phyloP scores from a whole-genome alignment of 257 asterid genomes.

The Mentha longifolia region DNA sequence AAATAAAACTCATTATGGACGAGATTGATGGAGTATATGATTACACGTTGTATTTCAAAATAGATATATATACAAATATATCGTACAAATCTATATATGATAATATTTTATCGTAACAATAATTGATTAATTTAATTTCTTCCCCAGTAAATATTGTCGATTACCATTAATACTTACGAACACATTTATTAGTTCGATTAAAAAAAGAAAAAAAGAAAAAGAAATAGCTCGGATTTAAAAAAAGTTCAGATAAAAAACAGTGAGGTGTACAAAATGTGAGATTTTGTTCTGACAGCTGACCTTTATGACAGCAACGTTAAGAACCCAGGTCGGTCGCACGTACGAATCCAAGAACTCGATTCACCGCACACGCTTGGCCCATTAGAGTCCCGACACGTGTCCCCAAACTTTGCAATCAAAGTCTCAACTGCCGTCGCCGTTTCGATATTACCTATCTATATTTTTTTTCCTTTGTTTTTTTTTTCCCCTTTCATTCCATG shows the following conservation, averaged over 20 bases:
- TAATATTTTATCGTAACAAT: no score
- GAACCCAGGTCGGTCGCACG: constrained; percentile 19
- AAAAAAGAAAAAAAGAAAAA: neutral
- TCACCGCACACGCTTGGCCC: constrained; percentile 16
- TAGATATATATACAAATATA: no score
- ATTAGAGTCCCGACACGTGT: constrained; percentile 28
- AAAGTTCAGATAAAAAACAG: neutral
- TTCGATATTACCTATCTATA: neutral
- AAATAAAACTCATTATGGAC: no score
- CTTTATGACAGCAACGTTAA: constrained; percentile 26
- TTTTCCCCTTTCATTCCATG: neutral
- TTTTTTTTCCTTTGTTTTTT: neutral
- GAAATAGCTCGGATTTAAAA: no score
- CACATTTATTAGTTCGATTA: no score
- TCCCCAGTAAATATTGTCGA: no score
- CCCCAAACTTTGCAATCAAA: constrained; percentile 2
- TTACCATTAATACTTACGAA: no score
- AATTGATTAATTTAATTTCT: no score
- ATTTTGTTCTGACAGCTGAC: constrained; percentile 32
- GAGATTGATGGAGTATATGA: no score
- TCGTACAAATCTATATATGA: no score
- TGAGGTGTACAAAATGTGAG: neutral
- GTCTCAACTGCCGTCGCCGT: constrained; percentile 41
- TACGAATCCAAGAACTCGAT: constrained; percentile 12
- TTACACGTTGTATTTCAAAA: no score